Percentiles rank a stretch among this genome's conserved stretches.
Conservation (phyloP, 2,329 filamentous ascomycete species). For the Trichoderma gracile region DNA sequence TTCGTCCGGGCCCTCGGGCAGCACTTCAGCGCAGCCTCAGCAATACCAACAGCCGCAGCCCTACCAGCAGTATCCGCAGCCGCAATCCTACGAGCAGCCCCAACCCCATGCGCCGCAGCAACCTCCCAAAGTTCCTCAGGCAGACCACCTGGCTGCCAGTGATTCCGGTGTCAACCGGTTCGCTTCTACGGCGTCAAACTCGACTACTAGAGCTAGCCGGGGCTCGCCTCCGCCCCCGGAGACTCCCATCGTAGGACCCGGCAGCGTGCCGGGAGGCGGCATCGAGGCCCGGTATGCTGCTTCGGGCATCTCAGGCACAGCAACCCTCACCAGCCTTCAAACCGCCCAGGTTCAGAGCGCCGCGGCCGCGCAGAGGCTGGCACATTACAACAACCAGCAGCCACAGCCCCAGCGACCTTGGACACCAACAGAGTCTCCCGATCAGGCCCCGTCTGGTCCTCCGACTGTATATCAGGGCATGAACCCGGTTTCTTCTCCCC, state of each 20-base stretch:
- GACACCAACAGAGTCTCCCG: conserved; percentile 92
- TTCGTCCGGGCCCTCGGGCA: conserved; percentile 37
- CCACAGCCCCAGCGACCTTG: conserved; percentile 63
- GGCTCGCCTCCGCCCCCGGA: conserved; percentile 95
- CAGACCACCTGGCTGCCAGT: conserved; percentile 36
- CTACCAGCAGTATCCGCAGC: conserved; percentile 24
- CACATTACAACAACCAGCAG: conserved; percentile 66
- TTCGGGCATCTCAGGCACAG: conserved; percentile 83
- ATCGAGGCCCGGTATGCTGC: conserved; percentile 92
- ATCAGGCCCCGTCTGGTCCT: conserved; percentile 82
- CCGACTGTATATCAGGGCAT: conserved; percentile 89
- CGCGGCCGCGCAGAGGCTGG: conserved; percentile 76
- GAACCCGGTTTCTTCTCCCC: conserved; percentile 63
- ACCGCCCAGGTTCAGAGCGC: conserved; percentile 66
- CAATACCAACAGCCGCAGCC: conserved; percentile 24
- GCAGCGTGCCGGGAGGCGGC: conserved; percentile 69
- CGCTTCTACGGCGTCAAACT: conserved; percentile 84
- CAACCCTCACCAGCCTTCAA: conserved; percentile 73
- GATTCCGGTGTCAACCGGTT: conserved; percentile 61
- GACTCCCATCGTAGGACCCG: conserved; percentile 77
- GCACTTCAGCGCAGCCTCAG: conserved; percentile 30
- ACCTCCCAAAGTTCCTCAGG: conserved; percentile 29
- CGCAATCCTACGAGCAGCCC: conserved; percentile 12
- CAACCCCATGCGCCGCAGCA: conserved; percentile 12
- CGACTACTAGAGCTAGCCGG: conserved; percentile 86